A percentile compares a stretch with the other conserved stretches of the same genome.
Evolutionary conservation across 805 yeast species (phyloP).

Genomic region (Wickerhamomyces strasburgensis): DNA sequence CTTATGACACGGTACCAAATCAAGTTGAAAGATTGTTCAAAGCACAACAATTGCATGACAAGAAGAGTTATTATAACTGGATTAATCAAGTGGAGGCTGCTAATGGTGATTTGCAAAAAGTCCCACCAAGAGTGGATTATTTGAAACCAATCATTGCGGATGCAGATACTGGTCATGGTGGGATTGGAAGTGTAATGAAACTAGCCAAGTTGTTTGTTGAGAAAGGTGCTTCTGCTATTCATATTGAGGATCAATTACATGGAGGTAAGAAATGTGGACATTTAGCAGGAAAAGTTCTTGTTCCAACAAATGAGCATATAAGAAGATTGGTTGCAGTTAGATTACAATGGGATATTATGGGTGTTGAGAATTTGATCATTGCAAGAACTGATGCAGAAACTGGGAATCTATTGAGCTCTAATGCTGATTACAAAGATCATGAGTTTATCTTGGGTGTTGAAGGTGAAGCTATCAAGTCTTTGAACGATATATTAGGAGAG

Average conservation of each 20-base stretch:
- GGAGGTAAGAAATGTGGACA: conserved; percentile 68
- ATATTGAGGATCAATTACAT: conserved; percentile 58
- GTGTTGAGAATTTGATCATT: conserved; percentile 49
- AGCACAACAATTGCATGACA: conserved; percentile 55
- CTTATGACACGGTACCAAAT: conserved; percentile 65
- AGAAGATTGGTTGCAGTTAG: conserved; percentile 52
- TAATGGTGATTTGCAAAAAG: conserved; percentile 1
- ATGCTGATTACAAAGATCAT: conserved; percentile 54
- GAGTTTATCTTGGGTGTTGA: conserved; percentile 47
- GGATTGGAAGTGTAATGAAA: conserved; percentile 57
- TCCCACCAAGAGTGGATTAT: conserved; percentile 45
- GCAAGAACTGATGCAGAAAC: conserved; percentile 60
- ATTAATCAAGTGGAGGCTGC: conserved; percentile 15
- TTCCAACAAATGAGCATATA: conserved; percentile 53
- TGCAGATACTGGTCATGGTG: conserved; percentile 67
- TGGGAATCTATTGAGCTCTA: conserved; percentile 44
- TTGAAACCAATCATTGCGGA: conserved; percentile 61
- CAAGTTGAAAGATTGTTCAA: conserved; percentile 56
- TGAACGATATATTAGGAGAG: conserved; percentile 39
- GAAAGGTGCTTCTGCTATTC: conserved; percentile 63
- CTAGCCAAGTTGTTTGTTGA: conserved; percentile 63
- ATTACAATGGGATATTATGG: conserved; percentile 63
- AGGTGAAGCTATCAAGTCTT: conserved; percentile 30
- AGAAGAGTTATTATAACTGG: conserved; percentile 41
- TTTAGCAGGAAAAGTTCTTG: conserved; percentile 55